phyloP scores from a whole-genome alignment of 2,329 filamentous ascomycete species.

The Ilyonectria robusta region DNA sequence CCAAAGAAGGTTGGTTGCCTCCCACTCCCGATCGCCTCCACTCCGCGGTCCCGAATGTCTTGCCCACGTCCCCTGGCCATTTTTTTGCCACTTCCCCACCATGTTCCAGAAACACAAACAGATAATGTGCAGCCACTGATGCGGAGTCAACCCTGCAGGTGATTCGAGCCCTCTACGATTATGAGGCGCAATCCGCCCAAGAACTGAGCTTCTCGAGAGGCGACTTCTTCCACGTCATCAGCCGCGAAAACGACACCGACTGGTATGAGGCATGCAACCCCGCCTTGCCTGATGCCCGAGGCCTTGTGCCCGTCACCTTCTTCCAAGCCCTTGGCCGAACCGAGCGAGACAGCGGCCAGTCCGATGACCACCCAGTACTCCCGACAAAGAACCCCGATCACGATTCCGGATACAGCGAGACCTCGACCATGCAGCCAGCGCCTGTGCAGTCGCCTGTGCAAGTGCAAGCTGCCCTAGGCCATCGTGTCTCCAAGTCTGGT shows the following conservation, averaged over 20 bases:
- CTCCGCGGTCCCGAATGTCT: slow-evolving; percentile 37
- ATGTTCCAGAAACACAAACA: slow-evolving; percentile 29
- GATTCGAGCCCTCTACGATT: slow-evolving; percentile 96
- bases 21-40: slow-evolving; percentile 30
- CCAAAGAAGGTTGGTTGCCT: slow-evolving; percentile 84
- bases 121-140: slow-evolving; percentile 38
- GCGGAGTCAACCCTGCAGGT: slow-evolving; percentile 70
- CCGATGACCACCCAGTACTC: slow-evolving; percentile 66
- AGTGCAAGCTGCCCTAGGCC: slow-evolving; percentile 46
- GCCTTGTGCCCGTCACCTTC: slow-evolving; percentile 92
- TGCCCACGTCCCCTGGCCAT: slow-evolving; percentile 24
- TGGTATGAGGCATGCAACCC: slow-evolving; percentile 99
- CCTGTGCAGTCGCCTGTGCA: slow-evolving; percentile 26
- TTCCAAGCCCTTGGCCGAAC: slow-evolving; percentile 95
- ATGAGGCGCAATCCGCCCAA: slow-evolving; percentile 81
- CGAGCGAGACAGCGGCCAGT: slow-evolving; percentile 87
- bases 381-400: slow-evolving; percentile 78
- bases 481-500: slow-evolving; percentile 66
- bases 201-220: slow-evolving; percentile 93
- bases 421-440: slow-evolving; percentile 48
- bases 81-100: slow-evolving; percentile 34
- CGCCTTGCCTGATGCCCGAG: slow-evolving; percentile 85
- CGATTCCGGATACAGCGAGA: slow-evolving; percentile 84
- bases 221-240: slow-evolving; percentile 98
- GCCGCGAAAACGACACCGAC: slow-evolving; percentile 91